Percentiles rank a stretch among this genome's conserved stretches.
phyloP scores from a whole-genome alignment of 2,329 filamentous ascomycete genomes.

The Fusarium sp. region DNA sequence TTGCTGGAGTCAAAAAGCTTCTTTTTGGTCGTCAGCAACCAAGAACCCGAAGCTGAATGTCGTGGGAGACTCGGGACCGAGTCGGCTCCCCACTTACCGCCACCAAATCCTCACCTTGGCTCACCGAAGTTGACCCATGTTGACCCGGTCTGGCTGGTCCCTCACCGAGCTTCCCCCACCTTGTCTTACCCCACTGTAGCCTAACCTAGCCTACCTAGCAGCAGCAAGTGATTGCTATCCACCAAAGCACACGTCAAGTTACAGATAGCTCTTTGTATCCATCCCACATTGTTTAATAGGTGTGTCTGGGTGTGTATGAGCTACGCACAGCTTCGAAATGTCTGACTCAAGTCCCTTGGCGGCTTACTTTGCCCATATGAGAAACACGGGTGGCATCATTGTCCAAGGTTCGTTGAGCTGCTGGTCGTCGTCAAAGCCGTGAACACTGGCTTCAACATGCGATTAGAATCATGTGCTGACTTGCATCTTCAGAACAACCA shows the following conservation, averaged over 20 bases:
- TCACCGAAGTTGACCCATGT: neutral
- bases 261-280: slow-evolving; percentile 26
- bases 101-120: neutral
- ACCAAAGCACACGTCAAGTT: slow-evolving; percentile 34
- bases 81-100: neutral
- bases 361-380: slow-evolving; percentile 58
- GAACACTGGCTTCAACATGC: neutral
- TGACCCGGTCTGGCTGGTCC: neutral
- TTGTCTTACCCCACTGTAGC: slow-evolving; percentile 23
- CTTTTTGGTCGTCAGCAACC: neutral
- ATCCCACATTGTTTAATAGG: slow-evolving; percentile 7
- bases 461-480: slow-evolving; percentile 17
- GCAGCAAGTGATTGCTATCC: slow-evolving; percentile 18
- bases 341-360: slow-evolving; percentile 47
- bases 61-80: neutral
- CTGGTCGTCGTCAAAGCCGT: neutral
- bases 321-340: slow-evolving; percentile 45
- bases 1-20: neutral
- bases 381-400: slow-evolving; percentile 55
- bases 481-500: slow-evolving; percentile 67
- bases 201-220: neutral
- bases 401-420: slow-evolving; percentile 54
- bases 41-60: neutral
- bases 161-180: slow-evolving; percentile 14
- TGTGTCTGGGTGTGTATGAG: neutral